Evolutionary conservation across 1,139 yeast genomes (phyloP), one percentile per base, ranked within the genome.

Genomic region (Nematodospora anomalae): DNA sequence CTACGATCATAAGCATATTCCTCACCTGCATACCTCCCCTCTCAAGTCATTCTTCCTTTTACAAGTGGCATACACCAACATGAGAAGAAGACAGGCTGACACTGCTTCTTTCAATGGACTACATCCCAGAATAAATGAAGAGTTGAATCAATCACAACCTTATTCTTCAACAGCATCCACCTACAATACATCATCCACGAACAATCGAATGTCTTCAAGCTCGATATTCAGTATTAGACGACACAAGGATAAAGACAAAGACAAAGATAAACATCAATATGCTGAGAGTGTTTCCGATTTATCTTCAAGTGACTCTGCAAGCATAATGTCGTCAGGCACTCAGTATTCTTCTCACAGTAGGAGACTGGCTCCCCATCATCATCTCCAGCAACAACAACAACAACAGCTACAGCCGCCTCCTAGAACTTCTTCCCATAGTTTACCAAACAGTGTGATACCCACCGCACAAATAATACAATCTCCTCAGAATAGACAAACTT

Each of bases 171-270:
- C 16, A 9, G 4, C 29, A 18, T n/a, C 40, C 16, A 29, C 12
- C 30, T n/a, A n/a, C n/a, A 27, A 28, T 28, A 18, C 6, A 27
- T 33, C 38, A 25, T 43, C 30, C 21, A 21, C 20, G 13, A 22
- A 31, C 11, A 26, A 37, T 26, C 51, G 73, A 36, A 59, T 60
- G 40, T 60, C 70, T 21, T 55, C 70, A n/a, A 59, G 67, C 26
- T 64, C 72, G 16, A 60, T 70, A 14, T 70, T 70, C 47, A 60
- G 69, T 44, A 49, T 67, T 33, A 54, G 67, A 34, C 66, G 64
- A 48, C 47, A 44, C 31, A 46, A 47, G 36, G 57, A 53, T 25
- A 52, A 46, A 33, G 36, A 34, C 16, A 34, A 25, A 13, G 28
- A 35, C 20, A 12, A 30, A 8, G 35, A 36, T 9, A 30, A 16